Percentiles rank a stretch among this genome's conserved stretches.
phyloP scores from a whole-genome alignment of 305 asterid genomes.

The Salvia sclarea region DNA sequence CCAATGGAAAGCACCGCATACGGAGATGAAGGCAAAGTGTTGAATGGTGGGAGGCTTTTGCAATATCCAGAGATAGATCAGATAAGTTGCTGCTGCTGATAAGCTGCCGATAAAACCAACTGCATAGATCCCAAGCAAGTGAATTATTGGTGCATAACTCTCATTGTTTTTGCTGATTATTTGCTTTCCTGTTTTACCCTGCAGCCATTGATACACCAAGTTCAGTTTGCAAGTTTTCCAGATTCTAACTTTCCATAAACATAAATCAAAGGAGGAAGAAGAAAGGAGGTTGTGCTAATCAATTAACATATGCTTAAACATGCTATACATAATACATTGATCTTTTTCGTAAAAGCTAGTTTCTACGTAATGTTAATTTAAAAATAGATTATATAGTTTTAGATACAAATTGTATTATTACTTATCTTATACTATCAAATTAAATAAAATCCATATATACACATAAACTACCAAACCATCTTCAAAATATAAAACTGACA shows the following conservation, averaged over 20 bases:
- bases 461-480: too few relatives aligned
- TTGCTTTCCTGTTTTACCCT: conserved; percentile 35
- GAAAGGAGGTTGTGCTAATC: too few relatives aligned
- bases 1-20: conserved; percentile 66
- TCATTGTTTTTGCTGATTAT: conserved; percentile 13
- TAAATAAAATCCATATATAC: too few relatives aligned
- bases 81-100: conserved; percentile 55
- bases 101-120: conserved; percentile 17
- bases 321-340: not conserved
- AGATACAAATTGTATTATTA: too few relatives aligned
- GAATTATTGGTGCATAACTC: conserved; percentile 33
- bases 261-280: not conserved
- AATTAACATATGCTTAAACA: not conserved
- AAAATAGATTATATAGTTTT: too few relatives aligned
- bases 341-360: too few relatives aligned
- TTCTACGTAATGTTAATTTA: too few relatives aligned
- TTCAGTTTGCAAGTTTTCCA: conserved; percentile 24
- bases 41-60: conserved; percentile 39
- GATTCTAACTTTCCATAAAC: not conserved
- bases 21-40: conserved; percentile 45
- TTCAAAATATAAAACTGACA: too few relatives aligned
- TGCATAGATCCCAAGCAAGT: conserved; percentile 50
- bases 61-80: conserved; percentile 42
- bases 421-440: too few relatives aligned
- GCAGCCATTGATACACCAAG: conserved; percentile 16